A percentile compares a stretch with the other conserved stretches of the same genome.
These are phyloP conservation scores for Staphylotrichum tortipilum DNA, from an alignment of 495 filamentous ascomycete species.

Conservation along the genomic window DNA sequence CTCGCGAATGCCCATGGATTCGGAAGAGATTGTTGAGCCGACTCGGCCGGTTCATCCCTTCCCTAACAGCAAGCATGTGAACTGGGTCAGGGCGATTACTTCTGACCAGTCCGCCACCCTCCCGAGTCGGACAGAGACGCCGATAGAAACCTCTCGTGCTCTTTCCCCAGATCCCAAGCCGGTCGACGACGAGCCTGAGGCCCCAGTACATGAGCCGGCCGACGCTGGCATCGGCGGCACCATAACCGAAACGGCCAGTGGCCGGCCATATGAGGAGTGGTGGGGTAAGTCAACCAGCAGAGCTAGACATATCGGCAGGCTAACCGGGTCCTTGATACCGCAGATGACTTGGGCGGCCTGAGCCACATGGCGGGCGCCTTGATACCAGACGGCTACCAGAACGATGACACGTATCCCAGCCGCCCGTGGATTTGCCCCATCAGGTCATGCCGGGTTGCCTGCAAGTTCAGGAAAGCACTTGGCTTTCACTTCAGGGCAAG, in stretches of 20 bases:
- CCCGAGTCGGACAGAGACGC: too few species aligned
- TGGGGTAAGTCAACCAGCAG: too few species aligned
- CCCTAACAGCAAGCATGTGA: background rate
- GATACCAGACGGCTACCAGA: constrained; percentile 12
- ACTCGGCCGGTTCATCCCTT: background rate
- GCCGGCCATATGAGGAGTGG: constrained; percentile 11
- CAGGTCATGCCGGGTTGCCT: constrained; percentile 8
- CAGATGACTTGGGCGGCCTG: background rate
- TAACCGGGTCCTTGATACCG: too few species aligned
- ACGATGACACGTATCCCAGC: background rate
- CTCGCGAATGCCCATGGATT: background rate
- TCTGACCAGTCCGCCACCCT: too few species aligned
- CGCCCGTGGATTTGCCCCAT: constrained; percentile 15
- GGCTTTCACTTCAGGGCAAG: constrained; percentile 8
- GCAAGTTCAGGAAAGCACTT: background rate
- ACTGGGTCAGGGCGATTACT: too few species aligned
- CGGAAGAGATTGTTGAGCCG: background rate
- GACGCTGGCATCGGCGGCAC: constrained; percentile 1
- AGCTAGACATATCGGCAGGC: too few species aligned
- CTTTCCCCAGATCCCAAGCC: too few species aligned
- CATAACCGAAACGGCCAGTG: too few species aligned
- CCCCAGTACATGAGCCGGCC: too few species aligned
- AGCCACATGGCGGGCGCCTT: constrained; percentile 5
- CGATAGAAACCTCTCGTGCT: too few species aligned
- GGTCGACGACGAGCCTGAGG: too few species aligned